Base-by-base conservation (phyloP, 2,329 filamentous ascomycete species). In the Botrytis fragariae region DNA sequence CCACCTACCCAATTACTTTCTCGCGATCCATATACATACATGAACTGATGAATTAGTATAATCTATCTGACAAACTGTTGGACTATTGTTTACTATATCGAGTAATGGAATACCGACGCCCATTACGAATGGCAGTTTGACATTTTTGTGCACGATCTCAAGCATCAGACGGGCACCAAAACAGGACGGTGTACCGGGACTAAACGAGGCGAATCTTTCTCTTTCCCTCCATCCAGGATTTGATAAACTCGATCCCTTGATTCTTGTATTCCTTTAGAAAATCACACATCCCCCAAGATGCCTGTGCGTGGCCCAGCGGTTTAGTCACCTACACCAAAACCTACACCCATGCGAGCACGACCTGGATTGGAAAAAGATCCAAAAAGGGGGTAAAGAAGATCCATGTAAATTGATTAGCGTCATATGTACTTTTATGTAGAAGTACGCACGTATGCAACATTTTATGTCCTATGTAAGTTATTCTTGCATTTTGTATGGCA, bases 261-360 rank as follows among this genome's bases (percentile, higher is more conserved):
- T 39, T 25, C 68, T 65, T 69, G 48, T 51, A 54, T 67, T 57
- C 67, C 61, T 45, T 63, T 29, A 8, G 61, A 63, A 32, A 44
- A 63, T 67, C 61, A 48, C 42, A 44, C 42, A 20, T 29, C 32
- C 37, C 51, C 39, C n/a, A 64, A 45, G 29, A 67, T 20, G 37
- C 59, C 61, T 57, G 65, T 69, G 65, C 65, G 65, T 57, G 65
- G 65, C 65, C 65, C 65, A 69, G 48, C 65, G 16, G 12, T 69
- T 44, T 69, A 69, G 65, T 69, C 63, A 65, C 63, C 44, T 42
- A 44, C 39, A 64, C 48, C 65, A 39, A 57, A 51, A 68, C 65
- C n/a, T 63, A 32, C n/a, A 64, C 39, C 65, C 65, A 69, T 69
- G 65, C 48, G 65, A 57, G 65, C 48, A 69, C 48, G n/a, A 42